Percentiles rank a stretch among this genome's conserved stretches.
Conservation (phyloP, 768 basidiomycete species). For the Suillus fuscotomentosus region DNA sequence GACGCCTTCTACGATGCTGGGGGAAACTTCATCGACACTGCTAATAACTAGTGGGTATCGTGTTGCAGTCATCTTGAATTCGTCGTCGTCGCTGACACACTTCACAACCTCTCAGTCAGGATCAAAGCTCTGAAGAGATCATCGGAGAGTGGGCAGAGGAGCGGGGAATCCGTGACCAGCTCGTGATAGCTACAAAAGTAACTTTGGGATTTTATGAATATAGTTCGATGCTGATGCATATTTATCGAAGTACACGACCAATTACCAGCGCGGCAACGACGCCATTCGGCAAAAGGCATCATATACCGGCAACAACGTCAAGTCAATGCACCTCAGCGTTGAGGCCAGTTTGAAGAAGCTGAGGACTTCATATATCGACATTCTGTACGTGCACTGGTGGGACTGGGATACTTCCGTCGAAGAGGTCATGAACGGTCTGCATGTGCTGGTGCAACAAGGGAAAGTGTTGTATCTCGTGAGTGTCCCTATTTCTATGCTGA, state of each 20-base stretch:
- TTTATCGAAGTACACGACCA: constrained; percentile 19
- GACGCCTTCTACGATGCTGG: constrained; percentile 45
- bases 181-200: constrained; percentile 45
- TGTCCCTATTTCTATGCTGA: constrained; percentile 18
- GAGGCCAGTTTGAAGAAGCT: constrained; percentile 43
- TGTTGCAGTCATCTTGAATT: not conserved
- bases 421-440: constrained; percentile 40
- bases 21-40: constrained; percentile 50
- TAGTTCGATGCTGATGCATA: not conserved
- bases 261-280: constrained; percentile 15
- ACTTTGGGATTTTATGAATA: not conserved
- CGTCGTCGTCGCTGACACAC: not conserved
- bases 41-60: constrained; percentile 40
- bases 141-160: constrained; percentile 48
- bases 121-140: constrained; percentile 41
- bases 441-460: constrained; percentile 35
- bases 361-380: constrained; percentile 45
- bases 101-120: constrained; percentile 25
- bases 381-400: constrained; percentile 36
- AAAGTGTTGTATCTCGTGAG: constrained; percentile 38
- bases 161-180: constrained; percentile 40
- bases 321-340: constrained; percentile 42
- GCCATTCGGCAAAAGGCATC: constrained; percentile 31
- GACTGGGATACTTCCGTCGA: constrained; percentile 41
- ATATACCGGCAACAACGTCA: constrained; percentile 48